Conservation (phyloP, 768 basidiomycete species). For the Naganishia friedmannii region DNA sequence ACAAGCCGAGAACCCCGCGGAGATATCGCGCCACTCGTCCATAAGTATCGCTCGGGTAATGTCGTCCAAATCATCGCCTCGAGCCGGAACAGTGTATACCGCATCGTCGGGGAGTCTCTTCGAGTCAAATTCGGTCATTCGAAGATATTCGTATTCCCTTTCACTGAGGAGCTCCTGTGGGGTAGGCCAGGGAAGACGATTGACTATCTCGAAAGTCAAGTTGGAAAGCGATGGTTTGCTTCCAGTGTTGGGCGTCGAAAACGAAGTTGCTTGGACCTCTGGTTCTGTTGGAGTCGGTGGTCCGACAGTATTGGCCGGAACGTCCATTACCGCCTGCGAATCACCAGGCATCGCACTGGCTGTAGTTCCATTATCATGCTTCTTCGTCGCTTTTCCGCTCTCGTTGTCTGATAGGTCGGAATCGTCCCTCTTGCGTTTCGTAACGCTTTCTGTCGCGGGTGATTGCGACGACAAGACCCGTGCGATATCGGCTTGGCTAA, state of each 20-base stretch:
- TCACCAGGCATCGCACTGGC: neutral
- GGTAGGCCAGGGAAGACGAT: slow-evolving; percentile 15
- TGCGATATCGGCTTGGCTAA: neutral
- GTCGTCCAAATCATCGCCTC: neutral
- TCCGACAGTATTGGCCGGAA: neutral
- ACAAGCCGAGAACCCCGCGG: neutral
- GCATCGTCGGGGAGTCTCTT: neutral
- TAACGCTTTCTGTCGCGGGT: slow-evolving; percentile 3
- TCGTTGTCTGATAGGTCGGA: slow-evolving; percentile 8
- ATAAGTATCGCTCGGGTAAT: slow-evolving; percentile 10
- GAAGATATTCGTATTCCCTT: slow-evolving; percentile 6
- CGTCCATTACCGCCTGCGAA: neutral
- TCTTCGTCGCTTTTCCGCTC: slow-evolving; percentile 1
- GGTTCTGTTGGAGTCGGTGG: neutral
- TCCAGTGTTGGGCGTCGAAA: neutral
- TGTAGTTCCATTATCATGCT: neutral
- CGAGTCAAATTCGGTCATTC: slow-evolving; percentile 16
- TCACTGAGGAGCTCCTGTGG: neutral
- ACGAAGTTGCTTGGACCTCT: neutral
- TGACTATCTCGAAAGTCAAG: slow-evolving; percentile 2
- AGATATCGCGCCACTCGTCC: neutral
- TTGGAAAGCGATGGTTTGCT: neutral
- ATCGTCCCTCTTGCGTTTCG: slow-evolving; percentile 16
- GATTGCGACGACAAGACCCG: slow-evolving; percentile 13
- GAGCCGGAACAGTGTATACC: slow-evolving; percentile 1